These are phyloP conservation scores for Polytrichum formosum DNA, from an alignment of 225 moss, liverwort and hornwort genomes.

Conservation along the genomic window DNA sequence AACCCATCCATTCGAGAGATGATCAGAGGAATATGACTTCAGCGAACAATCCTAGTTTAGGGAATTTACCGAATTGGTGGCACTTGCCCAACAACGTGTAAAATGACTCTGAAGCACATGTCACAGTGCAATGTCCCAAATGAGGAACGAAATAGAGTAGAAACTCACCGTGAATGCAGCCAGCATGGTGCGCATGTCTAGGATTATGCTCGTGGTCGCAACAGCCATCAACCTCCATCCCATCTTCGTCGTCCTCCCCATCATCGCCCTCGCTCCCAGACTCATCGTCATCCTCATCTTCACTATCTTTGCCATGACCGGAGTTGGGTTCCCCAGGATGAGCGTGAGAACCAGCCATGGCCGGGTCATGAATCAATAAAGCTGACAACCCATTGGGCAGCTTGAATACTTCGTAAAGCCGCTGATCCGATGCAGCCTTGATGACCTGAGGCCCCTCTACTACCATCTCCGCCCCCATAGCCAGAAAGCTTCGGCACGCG, in stretches of 20 bases:
- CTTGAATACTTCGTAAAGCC: slow-evolving; percentile 61
- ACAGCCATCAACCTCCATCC: slow-evolving; percentile 41
- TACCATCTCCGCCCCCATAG: slow-evolving; percentile 52
- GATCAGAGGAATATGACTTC: too few relatives aligned
- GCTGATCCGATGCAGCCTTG: slow-evolving; percentile 77
- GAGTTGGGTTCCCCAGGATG: slow-evolving; percentile 15
- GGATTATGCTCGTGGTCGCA: slow-evolving; percentile 36
- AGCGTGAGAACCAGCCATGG: slow-evolving; percentile 45
- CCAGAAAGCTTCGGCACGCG: background rate
- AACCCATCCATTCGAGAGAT: too few relatives aligned
- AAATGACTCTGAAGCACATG: background rate
- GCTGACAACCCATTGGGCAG: slow-evolving; percentile 71
- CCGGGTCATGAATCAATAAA: slow-evolving; percentile 79
- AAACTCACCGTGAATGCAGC: slow-evolving; percentile 36
- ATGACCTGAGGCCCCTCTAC: slow-evolving; percentile 39
- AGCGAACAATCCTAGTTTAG: too few relatives aligned
- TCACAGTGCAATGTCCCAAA: too few relatives aligned
- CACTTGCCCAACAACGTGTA: background rate
- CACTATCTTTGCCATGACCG: slow-evolving; percentile 13
- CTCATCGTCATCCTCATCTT: slow-evolving; percentile 26
- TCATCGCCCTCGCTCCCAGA: slow-evolving; percentile 24
- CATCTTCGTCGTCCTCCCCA: slow-evolving; percentile 22
- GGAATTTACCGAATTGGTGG: background rate
- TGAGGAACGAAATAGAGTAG: background rate
- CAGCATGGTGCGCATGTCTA: slow-evolving; percentile 31